Conservation (phyloP, 2,329 filamentous ascomycete species). For the Hymenoscyphus fraxineus region DNA sequence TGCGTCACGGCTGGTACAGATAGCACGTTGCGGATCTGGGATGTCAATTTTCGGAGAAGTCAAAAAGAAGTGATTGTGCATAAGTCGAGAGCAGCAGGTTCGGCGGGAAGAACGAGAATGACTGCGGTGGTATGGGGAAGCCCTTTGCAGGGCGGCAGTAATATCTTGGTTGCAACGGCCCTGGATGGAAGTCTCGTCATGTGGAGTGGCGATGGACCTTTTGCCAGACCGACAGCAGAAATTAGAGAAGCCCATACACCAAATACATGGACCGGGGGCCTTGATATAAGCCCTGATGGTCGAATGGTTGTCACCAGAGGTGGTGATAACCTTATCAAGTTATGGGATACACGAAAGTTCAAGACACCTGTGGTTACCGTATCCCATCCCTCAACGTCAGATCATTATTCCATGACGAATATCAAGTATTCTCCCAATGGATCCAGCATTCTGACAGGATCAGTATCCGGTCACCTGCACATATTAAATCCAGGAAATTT, state of each 20-base stretch:
- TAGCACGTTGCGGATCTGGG: constrained; percentile 95
- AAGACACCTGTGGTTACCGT: constrained; percentile 81
- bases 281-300: constrained; percentile 88
- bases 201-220: constrained; percentile 88
- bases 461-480: constrained; percentile 78
- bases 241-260: constrained; percentile 77
- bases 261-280: constrained; percentile 85
- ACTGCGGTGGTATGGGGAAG: constrained; percentile 86
- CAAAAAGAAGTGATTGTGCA: constrained; percentile 95
- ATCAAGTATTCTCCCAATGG: constrained; percentile 86
- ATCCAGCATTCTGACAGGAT: constrained; percentile 84
- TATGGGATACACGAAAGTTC: constrained; percentile 97
- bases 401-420: constrained; percentile 77
- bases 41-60: constrained; percentile 82
- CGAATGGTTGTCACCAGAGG: constrained; percentile 86
- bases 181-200: constrained; percentile 87
- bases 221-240: constrained; percentile 75
- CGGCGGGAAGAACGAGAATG: constrained; percentile 88
- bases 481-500: constrained; percentile 93
- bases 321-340: constrained; percentile 87
- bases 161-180: constrained; percentile 75
- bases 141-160: constrained; percentile 70
- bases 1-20: constrained; percentile 92
- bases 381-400: constrained; percentile 75
- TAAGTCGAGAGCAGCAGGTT: constrained; percentile 85